Evolutionary conservation across 768 basidiomycete genomes (phyloP).

Genomic region (Lactarius sp.): DNA sequence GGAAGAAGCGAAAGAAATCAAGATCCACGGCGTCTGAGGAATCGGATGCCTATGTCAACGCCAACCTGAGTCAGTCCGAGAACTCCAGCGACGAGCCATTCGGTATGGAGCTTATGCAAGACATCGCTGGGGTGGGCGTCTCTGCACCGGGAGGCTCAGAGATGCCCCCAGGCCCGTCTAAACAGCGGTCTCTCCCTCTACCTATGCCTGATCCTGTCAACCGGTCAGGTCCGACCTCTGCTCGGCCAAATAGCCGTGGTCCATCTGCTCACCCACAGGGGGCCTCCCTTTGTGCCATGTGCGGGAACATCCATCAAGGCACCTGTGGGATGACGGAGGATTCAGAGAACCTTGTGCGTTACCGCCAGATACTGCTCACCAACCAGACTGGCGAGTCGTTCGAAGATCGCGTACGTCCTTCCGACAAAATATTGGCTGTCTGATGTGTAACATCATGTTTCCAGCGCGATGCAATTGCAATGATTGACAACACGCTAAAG

Average conservation of each 20-base stretch:
- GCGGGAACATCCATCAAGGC: conserved; percentile 40
- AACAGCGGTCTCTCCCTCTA: not conserved
- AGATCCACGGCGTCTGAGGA: conserved; percentile 36
- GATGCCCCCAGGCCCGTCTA: not conserved
- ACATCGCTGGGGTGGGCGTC: not conserved
- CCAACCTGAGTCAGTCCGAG: conserved; percentile 10
- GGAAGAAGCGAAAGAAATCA: conserved; percentile 33
- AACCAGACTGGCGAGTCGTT: conserved; percentile 63
- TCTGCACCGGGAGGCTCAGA: not conserved
- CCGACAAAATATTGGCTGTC: not conserved
- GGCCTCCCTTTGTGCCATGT: conserved; percentile 51
- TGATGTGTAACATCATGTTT: conserved; percentile 18
- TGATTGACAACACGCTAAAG: conserved; percentile 62
- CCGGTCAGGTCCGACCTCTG: not conserved
- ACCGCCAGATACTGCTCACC: conserved; percentile 58
- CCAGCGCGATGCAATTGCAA: conserved; percentile 59
- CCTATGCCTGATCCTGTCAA: not conserved
- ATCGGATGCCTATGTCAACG: conserved; percentile 38
- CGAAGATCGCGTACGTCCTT: conserved; percentile 51
- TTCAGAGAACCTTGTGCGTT: conserved; percentile 64
- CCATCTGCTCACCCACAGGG: conserved; percentile 14
- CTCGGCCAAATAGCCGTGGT: not conserved
- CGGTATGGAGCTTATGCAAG: not conserved
- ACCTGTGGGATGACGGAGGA: conserved; percentile 60
- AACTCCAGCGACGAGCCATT: conserved; percentile 9